Evolutionary conservation across 2,329 filamentous ascomycete species (phyloP).

Genomic region (Pestalotiopsis sp.): DNA sequence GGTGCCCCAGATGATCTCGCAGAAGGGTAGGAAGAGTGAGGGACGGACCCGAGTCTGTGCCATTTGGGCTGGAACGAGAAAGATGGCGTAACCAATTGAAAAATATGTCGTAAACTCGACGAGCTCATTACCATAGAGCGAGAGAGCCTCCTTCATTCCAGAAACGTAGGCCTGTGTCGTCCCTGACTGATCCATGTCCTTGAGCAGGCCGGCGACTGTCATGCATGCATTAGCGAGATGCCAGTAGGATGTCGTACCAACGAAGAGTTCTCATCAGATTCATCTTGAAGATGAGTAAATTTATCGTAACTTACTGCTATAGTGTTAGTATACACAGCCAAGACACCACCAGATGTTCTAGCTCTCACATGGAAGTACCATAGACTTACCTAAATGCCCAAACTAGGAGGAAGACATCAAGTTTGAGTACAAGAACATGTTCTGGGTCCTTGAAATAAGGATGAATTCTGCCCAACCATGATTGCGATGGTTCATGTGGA

Average conservation of each 20-base stretch:
- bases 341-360: neutral
- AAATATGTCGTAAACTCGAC: slow-evolving; percentile 5
- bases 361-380: neutral
- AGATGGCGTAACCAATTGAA: neutral
- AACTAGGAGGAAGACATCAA: slow-evolving; percentile 27
- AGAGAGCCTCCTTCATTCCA: slow-evolving; percentile 19
- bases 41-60: slow-evolving; percentile 43
- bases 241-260: too few species aligned
- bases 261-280: too few species aligned
- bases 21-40: slow-evolving; percentile 41
- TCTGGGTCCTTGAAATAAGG: slow-evolving; percentile 30
- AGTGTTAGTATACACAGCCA: neutral
- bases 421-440: slow-evolving; percentile 29
- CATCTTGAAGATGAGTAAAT: too few species aligned
- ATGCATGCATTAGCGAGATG: neutral
- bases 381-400: slow-evolving; percentile 32
- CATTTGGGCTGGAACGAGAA: slow-evolving; percentile 40
- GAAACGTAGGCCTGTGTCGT: slow-evolving; percentile 36
- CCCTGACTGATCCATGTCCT: slow-evolving; percentile 39
- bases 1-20: slow-evolving; percentile 42
- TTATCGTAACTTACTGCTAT: neutral
- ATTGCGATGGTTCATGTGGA: neutral
- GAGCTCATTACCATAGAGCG: slow-evolving; percentile 30
- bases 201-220: slow-evolving; percentile 33
- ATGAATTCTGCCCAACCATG: slow-evolving; percentile 31